Conservation (phyloP, 1,139 yeast species). For the Scheffersomyces parashehatae region DNA sequence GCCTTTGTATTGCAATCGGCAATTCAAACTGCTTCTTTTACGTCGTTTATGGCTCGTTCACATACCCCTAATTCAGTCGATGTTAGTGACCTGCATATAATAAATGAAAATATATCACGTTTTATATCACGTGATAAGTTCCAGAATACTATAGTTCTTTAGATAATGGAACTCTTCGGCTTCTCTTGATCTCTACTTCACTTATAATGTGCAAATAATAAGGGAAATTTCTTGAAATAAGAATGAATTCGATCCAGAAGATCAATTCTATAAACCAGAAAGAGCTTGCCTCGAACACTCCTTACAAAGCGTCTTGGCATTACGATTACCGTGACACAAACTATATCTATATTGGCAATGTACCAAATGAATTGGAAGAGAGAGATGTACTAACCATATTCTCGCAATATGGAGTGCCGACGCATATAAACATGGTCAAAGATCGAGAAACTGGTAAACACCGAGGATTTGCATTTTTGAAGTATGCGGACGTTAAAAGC, state of each 20-base stretch:
- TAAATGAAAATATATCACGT: too few species aligned
- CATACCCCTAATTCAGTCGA: too few species aligned
- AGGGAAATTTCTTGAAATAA: background rate
- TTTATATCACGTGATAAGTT: too few species aligned
- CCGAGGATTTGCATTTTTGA: slow-evolving; percentile 78
- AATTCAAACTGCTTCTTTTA: too few species aligned
- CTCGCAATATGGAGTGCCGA: slow-evolving; percentile 89
- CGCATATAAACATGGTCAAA: slow-evolving; percentile 70
- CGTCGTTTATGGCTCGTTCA: too few species aligned
- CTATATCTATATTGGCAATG: slow-evolving; percentile 65
- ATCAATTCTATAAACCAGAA: slow-evolving; percentile 63
- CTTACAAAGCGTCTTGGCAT: slow-evolving; percentile 82
- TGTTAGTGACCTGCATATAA: too few species aligned
- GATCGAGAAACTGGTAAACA: slow-evolving; percentile 63
- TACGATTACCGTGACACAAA: slow-evolving; percentile 72
- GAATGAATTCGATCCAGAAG: slow-evolving; percentile 47
- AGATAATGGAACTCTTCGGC: too few species aligned
- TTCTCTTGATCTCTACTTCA: too few species aligned
- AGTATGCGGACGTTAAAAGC: slow-evolving; percentile 80
- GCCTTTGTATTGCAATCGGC: too few species aligned
- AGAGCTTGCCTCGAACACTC: slow-evolving; percentile 64
- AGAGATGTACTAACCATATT: slow-evolving; percentile 76
- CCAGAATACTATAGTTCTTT: too few species aligned
- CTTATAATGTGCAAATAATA: too few species aligned
- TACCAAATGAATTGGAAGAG: slow-evolving; percentile 65